These are phyloP conservation scores for Sambucus nigra DNA, from an alignment of 129 eudicot species.

Conservation along the genomic window DNA sequence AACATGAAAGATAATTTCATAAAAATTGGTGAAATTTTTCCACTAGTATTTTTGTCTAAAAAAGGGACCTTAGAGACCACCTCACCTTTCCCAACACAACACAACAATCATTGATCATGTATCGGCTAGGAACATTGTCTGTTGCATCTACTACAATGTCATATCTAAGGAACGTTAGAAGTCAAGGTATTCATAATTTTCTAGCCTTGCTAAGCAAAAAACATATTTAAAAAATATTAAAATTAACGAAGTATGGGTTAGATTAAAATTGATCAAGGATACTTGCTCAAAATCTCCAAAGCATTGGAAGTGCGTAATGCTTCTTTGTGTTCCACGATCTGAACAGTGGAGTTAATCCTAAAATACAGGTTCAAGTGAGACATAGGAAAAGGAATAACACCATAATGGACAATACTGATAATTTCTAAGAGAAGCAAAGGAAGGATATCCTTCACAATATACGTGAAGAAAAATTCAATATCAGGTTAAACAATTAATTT, in stretches of 20 bases:
- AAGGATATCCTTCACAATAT: background rate
- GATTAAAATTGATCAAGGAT: conserved; percentile 32
- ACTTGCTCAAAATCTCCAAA: conserved; percentile 87
- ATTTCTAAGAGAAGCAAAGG: background rate
- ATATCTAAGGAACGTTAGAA: conserved; percentile 41
- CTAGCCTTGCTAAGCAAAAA: background rate
- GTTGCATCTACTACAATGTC: conserved; percentile 93
- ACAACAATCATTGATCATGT: conserved; percentile 97
- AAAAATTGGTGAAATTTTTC: background rate
- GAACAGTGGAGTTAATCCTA: conserved; percentile 75
- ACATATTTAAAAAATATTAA: background rate
- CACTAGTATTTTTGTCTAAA: background rate
- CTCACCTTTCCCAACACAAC: conserved; percentile 89
- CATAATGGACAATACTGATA: conserved; percentile 1
- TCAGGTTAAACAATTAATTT: background rate
- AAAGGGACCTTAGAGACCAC: conserved; percentile 4
- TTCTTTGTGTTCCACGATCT: conserved; percentile 78
- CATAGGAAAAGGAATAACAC: background rate
- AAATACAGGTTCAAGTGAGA: conserved; percentile 6
- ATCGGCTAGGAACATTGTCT: conserved; percentile 91
- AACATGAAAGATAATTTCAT: background rate
- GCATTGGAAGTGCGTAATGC: conserved; percentile 89
- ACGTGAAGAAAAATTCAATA: background rate
- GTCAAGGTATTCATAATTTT: conserved; percentile 26
- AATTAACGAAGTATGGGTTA: background rate